phyloP scores from a whole-genome alignment of 495 filamentous ascomycete genomes.

The Penicillium crystallinum region DNA sequence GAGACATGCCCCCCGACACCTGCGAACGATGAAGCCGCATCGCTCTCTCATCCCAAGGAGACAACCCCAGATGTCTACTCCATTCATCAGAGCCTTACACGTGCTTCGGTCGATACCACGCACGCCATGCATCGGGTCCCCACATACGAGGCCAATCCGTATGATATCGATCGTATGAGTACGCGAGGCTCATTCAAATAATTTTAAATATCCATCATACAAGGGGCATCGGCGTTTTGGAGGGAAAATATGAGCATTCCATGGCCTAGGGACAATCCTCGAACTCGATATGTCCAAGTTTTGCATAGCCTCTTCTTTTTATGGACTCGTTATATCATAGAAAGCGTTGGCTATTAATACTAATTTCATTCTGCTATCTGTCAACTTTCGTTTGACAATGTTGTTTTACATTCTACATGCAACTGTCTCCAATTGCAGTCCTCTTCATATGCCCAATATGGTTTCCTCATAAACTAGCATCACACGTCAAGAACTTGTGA shows the following conservation, averaged over 20 bases:
- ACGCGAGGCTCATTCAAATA: slow-evolving; percentile 28
- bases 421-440: too few relatives aligned
- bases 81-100: slow-evolving; percentile 10
- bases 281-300: background rate
- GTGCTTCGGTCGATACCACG: slow-evolving; percentile 15
- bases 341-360: slow-evolving; percentile 1
- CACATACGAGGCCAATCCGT: slow-evolving; percentile 30
- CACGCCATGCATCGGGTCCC: slow-evolving; percentile 13
- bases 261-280: background rate
- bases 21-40: slow-evolving; percentile 8
- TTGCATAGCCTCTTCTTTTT: background rate
- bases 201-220: background rate
- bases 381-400: background rate
- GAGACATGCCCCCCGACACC: slow-evolving; percentile 8
- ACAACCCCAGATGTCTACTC: slow-evolving; percentile 2
- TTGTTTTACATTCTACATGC: too few relatives aligned
- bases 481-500: too few relatives aligned
- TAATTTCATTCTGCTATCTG: background rate
- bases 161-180: slow-evolving; percentile 27
- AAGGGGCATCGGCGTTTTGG: background rate
- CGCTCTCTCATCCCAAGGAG: slow-evolving; percentile 7
- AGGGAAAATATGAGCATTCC: background rate
- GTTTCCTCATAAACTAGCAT: too few relatives aligned
- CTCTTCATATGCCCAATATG: too few relatives aligned
- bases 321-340: background rate